phyloP scores from a whole-genome alignment of 73 alveolate species.

The Stentor roeselii region DNA sequence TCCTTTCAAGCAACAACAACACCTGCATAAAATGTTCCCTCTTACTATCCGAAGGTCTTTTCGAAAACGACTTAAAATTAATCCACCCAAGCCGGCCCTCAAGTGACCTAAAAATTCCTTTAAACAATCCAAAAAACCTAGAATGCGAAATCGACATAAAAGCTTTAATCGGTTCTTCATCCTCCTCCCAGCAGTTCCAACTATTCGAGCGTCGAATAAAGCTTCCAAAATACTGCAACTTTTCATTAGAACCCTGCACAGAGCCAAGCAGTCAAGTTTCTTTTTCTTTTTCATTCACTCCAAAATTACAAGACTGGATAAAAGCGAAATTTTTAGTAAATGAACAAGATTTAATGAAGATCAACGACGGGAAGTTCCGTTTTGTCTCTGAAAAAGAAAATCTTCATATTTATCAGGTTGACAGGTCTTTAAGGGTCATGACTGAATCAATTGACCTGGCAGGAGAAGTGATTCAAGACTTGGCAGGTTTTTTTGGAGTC shows the following conservation, averaged over 20 bases:
- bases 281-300: not conserved
- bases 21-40: slow-evolving; percentile 65
- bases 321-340: not conserved
- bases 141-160: slow-evolving; percentile 64
- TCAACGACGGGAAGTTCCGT: not conserved
- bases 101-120: slow-evolving; percentile 54
- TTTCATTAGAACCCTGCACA: not conserved
- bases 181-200: not conserved
- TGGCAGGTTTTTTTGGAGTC: slow-evolving; percentile 50
- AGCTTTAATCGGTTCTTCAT: slow-evolving; percentile 68
- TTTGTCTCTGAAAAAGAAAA: not conserved
- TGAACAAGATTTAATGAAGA: not conserved
- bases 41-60: slow-evolving; percentile 64
- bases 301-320: not conserved
- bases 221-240: slow-evolving; percentile 12
- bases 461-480: slow-evolving; percentile 80
- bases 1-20: not conserved
- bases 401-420: not conserved
- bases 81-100: slow-evolving; percentile 71
- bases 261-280: not conserved
- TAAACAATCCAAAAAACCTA: slow-evolving; percentile 66
- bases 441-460: slow-evolving; percentile 80
- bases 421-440: slow-evolving; percentile 38
- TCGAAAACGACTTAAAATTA: slow-evolving; percentile 70
- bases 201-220: not conserved